Evolutionary conservation across 2,329 filamentous ascomycete species (phyloP), one percentile per base, ranked within the genome.

Genomic region (Fusarium napiforme): DNA sequence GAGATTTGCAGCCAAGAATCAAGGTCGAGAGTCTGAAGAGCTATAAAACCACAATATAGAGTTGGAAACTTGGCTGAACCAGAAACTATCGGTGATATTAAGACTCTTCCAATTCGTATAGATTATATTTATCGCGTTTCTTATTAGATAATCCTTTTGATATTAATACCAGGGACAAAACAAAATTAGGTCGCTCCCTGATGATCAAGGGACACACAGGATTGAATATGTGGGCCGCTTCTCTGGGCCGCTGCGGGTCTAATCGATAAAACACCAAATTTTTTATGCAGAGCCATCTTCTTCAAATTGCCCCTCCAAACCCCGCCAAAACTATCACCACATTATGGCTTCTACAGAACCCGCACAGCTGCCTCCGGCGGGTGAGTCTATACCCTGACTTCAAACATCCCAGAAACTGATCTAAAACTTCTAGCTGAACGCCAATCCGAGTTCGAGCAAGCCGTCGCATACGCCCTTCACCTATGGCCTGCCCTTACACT

Each of bases 401-500:
- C 21, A 4, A 9, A 30, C 18, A 26, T 14, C 39, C n/a, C 15
- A 39, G 18, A 40, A 43, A 55, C 63, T 67, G 21, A 67, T 69
- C 4, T 28, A 42, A 34, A 74, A 50, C 61, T n/a, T 59, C 65
- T 77, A 89, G 87, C 87, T 78, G 84, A 84, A 77, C 87, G 87
- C 77, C 87, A 91, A 79, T 83, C 87, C 74, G 88, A 90, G 79
- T 93, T 98, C 85, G 96, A 98, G 81, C 92, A 96, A 79, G 93
- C 91, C 79, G 92, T 98, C 77, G 94, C 94, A 81, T 92, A 96
- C 81, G 86, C 92, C 47, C 90, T 99, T 74, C 91, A 95, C 85
- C 89, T 93, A 79, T 99, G 96, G 96, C 91, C 93, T 12, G 92
- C 94, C 37, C 91, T 99, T 60, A 93, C 92, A 55, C 91, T 97